Evolutionary conservation across 2,329 filamentous ascomycete species (phyloP).

Genomic region (Apiospora koreana): DNA sequence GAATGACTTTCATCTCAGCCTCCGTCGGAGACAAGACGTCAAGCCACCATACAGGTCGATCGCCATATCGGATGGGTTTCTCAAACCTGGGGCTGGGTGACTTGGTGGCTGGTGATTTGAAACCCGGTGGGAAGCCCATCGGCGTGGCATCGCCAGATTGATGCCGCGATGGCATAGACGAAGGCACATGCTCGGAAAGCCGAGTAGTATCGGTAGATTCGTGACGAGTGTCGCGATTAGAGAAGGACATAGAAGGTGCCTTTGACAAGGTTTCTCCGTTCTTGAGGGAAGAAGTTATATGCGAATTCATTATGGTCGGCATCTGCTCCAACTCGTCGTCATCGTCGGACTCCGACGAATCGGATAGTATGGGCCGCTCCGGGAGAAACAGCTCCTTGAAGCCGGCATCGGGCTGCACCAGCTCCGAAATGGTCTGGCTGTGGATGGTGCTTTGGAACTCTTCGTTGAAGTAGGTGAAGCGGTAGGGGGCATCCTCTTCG

Average conservation of each 20-base stretch:
- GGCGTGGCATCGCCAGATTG: constrained; percentile 25
- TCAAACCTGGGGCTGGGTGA: constrained; percentile 25
- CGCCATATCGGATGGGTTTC: constrained; percentile 59
- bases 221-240: constrained; percentile 28
- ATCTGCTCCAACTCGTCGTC: constrained; percentile 54
- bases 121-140: constrained; percentile 14
- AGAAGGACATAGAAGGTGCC: constrained; percentile 43
- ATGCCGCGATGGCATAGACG: constrained; percentile 21
- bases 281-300: constrained; percentile 24
- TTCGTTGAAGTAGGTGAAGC: constrained; percentile 99
- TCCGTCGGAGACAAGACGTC: constrained; percentile 91
- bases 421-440: constrained; percentile 90
- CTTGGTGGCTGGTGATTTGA: constrained; percentile 19
- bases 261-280: constrained; percentile 43
- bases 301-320: background rate
- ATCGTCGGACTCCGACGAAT: constrained; percentile 64
- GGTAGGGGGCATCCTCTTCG: constrained; percentile 87
- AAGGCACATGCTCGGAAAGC: constrained; percentile 20
- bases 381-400: constrained; percentile 91
- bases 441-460: constrained; percentile 95
- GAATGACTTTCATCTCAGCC: constrained; percentile 90
- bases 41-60: constrained; percentile 94
- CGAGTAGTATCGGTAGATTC: background rate
- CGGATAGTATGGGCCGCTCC: constrained; percentile 74
- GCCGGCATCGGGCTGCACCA: constrained; percentile 79